Base-by-base conservation (phyloP, 2,329 filamentous ascomycete species). In the Exophiala spinifera region DNA sequence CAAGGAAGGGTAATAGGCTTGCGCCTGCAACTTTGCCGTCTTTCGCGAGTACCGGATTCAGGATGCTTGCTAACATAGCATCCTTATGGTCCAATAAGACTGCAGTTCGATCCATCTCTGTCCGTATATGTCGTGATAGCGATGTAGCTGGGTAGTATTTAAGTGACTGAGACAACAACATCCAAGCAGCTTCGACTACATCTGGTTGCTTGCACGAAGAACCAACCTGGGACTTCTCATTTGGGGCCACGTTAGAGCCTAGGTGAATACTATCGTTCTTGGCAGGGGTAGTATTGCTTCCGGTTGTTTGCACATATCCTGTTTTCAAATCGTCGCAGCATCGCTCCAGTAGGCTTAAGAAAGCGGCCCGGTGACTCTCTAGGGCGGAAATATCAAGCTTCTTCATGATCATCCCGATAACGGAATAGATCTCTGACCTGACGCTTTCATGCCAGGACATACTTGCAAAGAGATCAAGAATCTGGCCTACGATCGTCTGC, bases 1-100 rank as follows among this genome's bases (percentile, higher is more conserved):
- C 81, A 21, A 96, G 74, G 64, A 95, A 88, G 0, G 92, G 91
- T 45, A 96, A 72, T 45, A 96, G 86, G 68, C 86, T 94, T 23
- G 87, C 79, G 56, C 84, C 82, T 48, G 82, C 80, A 36, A 73
- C 75, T 60, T 82, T 76, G 39, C 85, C 81, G 66, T 84, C 79
- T 65, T 81, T 75, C 65, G 84, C 76, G 59, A 83, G 74, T 69
- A 85, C 82, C 0, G 90, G 89, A 69, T 94, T 90, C 55, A 96
- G 75, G 11, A 95, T 84, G 68, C 89, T 92, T 4, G 90, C 84
- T 10, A 94, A 66, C 80, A 96, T 88, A 39, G 88, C 86, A 28
- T 85, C 77, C 66, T 84, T 85, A 68, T 86, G 79, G 55, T 79
- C 78, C 4, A 78, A 81, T 19, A 96, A 73, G 52, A 96, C 86